Percentiles rank a stretch among this genome's conserved stretches.
These are phyloP conservation scores for Candida suzukii DNA, from an alignment of 805 yeast species.

Conservation along the genomic window DNA sequence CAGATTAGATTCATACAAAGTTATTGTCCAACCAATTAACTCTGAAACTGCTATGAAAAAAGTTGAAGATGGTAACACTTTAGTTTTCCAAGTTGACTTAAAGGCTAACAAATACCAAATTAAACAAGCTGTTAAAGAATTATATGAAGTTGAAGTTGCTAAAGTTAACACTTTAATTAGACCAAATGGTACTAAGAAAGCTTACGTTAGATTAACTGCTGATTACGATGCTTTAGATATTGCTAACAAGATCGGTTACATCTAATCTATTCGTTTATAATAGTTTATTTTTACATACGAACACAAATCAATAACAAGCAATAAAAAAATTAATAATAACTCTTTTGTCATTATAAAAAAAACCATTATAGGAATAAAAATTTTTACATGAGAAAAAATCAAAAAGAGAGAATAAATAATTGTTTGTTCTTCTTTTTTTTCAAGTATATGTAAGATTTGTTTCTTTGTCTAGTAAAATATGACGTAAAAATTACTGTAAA, in stretches of 20 bases:
- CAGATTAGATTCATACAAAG: slow-evolving; percentile 94
- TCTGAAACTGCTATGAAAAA: slow-evolving; percentile 99
- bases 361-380: too few relatives aligned
- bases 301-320: too few relatives aligned
- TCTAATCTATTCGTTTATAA: slow-evolving; percentile 40
- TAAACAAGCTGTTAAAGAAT: slow-evolving; percentile 96
- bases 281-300: neutral
- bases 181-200: slow-evolving; percentile 99
- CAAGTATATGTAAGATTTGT: too few relatives aligned
- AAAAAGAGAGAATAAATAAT: too few relatives aligned
- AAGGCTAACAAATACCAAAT: slow-evolving; percentile 98
- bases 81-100: slow-evolving; percentile 96
- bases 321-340: neutral
- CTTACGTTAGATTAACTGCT: slow-evolving; percentile 97
- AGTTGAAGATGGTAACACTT: slow-evolving; percentile 99
- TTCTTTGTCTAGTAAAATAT: too few relatives aligned
- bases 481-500: too few relatives aligned
- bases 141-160: slow-evolving; percentile 91
- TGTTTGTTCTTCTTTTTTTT: too few relatives aligned
- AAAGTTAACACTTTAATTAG: slow-evolving; percentile 95
- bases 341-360: neutral
- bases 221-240: slow-evolving; percentile 99
- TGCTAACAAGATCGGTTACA: slow-evolving; percentile 99
- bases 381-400: too few relatives aligned
- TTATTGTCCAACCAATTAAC: slow-evolving; percentile 91